Conservation (phyloP, 805 yeast genomes). For the Sugiyamaella boreocaroliniensis region DNA sequence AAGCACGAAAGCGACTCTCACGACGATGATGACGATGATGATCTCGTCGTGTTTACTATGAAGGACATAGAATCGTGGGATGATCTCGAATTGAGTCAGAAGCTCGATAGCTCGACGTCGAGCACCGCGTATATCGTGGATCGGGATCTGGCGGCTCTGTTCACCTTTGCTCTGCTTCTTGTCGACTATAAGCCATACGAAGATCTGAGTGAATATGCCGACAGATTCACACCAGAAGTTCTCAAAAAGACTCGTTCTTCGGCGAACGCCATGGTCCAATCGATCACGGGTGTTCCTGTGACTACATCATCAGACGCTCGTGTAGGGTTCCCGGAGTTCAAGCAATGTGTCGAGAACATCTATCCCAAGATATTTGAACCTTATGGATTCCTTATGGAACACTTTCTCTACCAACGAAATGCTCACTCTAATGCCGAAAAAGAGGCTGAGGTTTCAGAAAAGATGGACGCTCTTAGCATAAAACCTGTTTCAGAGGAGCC, state of each 20-base stretch:
- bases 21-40: slow-evolving; percentile 21
- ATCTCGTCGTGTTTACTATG: slow-evolving; percentile 15
- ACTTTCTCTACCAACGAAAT: slow-evolving; percentile 20
- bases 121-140: slow-evolving; percentile 36
- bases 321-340: slow-evolving; percentile 7
- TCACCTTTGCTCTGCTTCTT: slow-evolving; percentile 45
- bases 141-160: slow-evolving; percentile 35
- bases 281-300: slow-evolving; percentile 18
- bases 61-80: slow-evolving; percentile 24
- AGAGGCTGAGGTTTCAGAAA: background rate
- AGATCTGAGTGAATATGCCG: slow-evolving; percentile 24
- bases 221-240: slow-evolving; percentile 25
- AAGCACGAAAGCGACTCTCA: slow-evolving; percentile 12
- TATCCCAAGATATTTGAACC: slow-evolving; percentile 42
- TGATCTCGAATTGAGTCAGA: slow-evolving; percentile 34
- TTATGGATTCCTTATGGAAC: slow-evolving; percentile 39
- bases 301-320: slow-evolving; percentile 15
- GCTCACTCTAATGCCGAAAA: background rate
- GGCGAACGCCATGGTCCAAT: slow-evolving; percentile 20
- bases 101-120: slow-evolving; percentile 41
- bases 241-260: slow-evolving; percentile 10
- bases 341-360: slow-evolving; percentile 16
- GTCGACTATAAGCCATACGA: slow-evolving; percentile 35
- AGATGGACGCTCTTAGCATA: background rate
- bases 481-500: background rate